A percentile compares a stretch with the other conserved stretches of the same genome.
Evolutionary conservation across 202 grass and related monocot species (phyloP).

Genomic region (Panicum virgatum): DNA sequence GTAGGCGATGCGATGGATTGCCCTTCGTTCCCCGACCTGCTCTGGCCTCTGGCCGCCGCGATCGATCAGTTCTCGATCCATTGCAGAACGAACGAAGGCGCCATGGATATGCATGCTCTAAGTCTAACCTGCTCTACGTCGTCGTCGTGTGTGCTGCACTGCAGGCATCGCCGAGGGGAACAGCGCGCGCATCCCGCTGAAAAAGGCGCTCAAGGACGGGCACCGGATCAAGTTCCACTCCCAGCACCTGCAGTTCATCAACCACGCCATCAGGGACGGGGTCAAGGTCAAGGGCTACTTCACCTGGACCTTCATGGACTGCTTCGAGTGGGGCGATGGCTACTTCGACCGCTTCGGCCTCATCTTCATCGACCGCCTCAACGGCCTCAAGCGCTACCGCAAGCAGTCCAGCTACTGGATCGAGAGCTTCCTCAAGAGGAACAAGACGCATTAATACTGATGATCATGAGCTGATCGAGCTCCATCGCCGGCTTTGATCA

Average conservation of each 20-base stretch:
- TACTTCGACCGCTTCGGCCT: slow-evolving; percentile 45
- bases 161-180: slow-evolving; percentile 47
- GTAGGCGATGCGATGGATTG: too few relatives aligned
- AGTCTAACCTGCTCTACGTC: too few relatives aligned
- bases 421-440: slow-evolving; percentile 30
- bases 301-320: slow-evolving; percentile 56
- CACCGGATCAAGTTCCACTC: slow-evolving; percentile 39
- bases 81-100: background rate
- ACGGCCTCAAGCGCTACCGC: slow-evolving; percentile 45
- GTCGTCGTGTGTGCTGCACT: too few relatives aligned
- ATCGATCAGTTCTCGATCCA: background rate
- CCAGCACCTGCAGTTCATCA: slow-evolving; percentile 44
- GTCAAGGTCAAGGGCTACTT: slow-evolving; percentile 53
- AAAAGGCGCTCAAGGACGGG: slow-evolving; percentile 43
- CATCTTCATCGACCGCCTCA: slow-evolving; percentile 41
- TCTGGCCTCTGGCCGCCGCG: too few relatives aligned
- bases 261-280: slow-evolving; percentile 48
- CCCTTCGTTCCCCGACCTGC: too few relatives aligned
- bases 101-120: too few relatives aligned
- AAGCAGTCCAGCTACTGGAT: slow-evolving; percentile 57
- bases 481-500: background rate
- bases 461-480: background rate
- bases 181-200: slow-evolving; percentile 32
- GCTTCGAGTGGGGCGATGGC: slow-evolving; percentile 49
- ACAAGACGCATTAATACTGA: background rate